Conservation (phyloP, 2,329 filamentous ascomycete species). For the Akanthomyces lecanii region DNA sequence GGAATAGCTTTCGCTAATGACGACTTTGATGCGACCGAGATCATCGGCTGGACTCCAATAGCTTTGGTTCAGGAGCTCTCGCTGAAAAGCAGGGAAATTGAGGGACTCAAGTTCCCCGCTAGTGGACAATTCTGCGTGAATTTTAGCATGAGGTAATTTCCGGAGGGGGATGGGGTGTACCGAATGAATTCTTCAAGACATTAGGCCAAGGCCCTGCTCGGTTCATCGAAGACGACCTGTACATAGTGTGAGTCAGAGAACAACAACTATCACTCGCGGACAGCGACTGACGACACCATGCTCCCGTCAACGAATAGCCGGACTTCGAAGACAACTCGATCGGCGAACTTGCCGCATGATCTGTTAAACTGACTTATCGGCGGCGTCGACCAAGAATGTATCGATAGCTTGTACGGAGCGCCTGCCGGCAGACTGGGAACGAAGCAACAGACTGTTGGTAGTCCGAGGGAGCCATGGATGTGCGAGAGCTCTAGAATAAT, state of each 20-base stretch:
- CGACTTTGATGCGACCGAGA: slow-evolving; percentile 69
- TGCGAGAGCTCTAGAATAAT: slow-evolving; percentile 48
- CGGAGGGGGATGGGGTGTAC: slow-evolving; percentile 25
- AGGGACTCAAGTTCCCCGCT: slow-evolving; percentile 58
- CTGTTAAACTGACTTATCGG: slow-evolving; percentile 54
- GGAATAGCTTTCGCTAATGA: slow-evolving; percentile 69
- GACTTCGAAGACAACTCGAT: slow-evolving; percentile 59
- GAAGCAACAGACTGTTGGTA: slow-evolving; percentile 70
- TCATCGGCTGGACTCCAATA: slow-evolving; percentile 70
- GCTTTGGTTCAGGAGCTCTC: slow-evolving; percentile 62
- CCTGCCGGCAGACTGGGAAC: slow-evolving; percentile 59
- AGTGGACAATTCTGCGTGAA: slow-evolving; percentile 44
- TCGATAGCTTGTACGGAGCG: slow-evolving; percentile 63
- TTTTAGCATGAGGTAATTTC: background rate
- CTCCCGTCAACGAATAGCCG: slow-evolving; percentile 66
- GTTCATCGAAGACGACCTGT: slow-evolving; percentile 52
- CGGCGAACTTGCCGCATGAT: slow-evolving; percentile 51
- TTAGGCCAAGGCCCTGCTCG: slow-evolving; percentile 49
- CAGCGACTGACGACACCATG: slow-evolving; percentile 52
- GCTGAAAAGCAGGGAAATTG: slow-evolving; percentile 68
- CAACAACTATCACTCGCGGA: background rate
- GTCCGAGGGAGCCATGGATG: slow-evolving; percentile 41
- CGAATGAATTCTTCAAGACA: slow-evolving; percentile 42
- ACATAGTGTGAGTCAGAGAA: background rate
- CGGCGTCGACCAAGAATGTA: slow-evolving; percentile 69